Evolutionary conservation across 768 basidiomycete genomes (phyloP), one percentile per base, ranked within the genome.

Genomic region (Pleurotus tuber-regium): DNA sequence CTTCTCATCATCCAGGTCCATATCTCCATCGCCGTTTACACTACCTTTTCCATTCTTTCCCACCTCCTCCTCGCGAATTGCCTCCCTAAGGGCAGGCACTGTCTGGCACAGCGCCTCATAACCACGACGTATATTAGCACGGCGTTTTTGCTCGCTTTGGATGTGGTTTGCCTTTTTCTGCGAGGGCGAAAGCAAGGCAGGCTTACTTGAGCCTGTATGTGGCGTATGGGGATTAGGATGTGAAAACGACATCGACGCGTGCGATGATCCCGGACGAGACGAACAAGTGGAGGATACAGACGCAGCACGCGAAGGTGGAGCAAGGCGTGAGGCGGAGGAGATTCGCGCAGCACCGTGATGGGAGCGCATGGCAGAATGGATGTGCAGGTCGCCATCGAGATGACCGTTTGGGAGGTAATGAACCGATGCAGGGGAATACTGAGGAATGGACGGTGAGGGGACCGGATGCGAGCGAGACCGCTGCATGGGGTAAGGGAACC

Each of bases 91-190:
- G 2, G 89, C 75, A 8, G 94, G 94, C 0, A 97, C 86, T 23
- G 83, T 81, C 21, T 86, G 86, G 61, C 92, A 94, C 0, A 97
- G 75, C 5, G 87, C 84, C 59, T 95, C 93, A 63, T 96, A 96
- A 9, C 92, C 94, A 31, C 84, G 71, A 9, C 92, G 78, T 46
- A 97, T 96, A 60, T 93, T 94, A 11, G 91, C 91, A 26, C 94
- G 82, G 21, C 94, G 84, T 66, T 95, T 95, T 72, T 96, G 92
- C 70, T 97, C 94, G 2, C 86, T 89, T 59, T 91, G 88, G 57
- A 97, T 96, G 62, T 97, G 93, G 60, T 95, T 95, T 33, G 87
- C 87, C 63, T 94, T 91, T 65, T 95, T 95, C 74, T 94, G 90
- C 2, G 87, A 84, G 0, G 89, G 82, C 1, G 87, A 85, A 21